Conservation (phyloP, 1,284 basidiomycete genomes). For the Puccinia hordei region DNA sequence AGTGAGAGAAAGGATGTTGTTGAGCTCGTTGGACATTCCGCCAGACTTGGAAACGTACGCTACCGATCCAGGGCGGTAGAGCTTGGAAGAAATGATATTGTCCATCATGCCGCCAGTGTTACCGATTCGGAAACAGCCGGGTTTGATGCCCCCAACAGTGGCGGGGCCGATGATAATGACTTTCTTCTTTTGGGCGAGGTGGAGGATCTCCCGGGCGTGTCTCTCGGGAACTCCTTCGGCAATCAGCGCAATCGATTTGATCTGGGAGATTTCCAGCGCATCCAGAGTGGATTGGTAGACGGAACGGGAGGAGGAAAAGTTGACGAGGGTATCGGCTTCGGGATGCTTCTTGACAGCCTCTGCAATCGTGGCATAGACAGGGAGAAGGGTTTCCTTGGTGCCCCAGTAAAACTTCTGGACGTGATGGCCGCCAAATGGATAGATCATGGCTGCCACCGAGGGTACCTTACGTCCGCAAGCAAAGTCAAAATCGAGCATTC, state of each 20-base stretch:
- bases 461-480: conserved; percentile 91
- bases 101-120: conserved; percentile 99
- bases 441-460: conserved; percentile 98
- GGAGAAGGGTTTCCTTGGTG: conserved; percentile 95
- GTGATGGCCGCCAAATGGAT: conserved; percentile 99
- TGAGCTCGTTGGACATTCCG: conserved; percentile 99
- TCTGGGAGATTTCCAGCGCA: conserved; percentile 71
- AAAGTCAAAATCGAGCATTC: conserved; percentile 99
- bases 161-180: conserved; percentile 97
- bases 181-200: conserved; percentile 79
- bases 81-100: conserved; percentile 98
- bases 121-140: conserved; percentile 98
- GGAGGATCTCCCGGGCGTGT: conserved; percentile 92
- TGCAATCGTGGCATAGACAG: conserved; percentile 89
- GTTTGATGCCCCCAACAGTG: conserved; percentile 99
- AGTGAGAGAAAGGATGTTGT: conserved; percentile 97
- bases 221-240: conserved; percentile 98
- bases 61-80: conserved; percentile 95
- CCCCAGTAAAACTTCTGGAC: conserved; percentile 99
- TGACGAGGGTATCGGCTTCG: conserved; percentile 95
- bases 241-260: conserved; percentile 87
- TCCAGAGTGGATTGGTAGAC: conserved; percentile 95
- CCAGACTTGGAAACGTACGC: conserved; percentile 99
- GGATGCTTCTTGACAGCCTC: conserved; percentile 94
- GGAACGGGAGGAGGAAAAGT: conserved; percentile 92